phyloP scores from a whole-genome alignment of 192 early-diverging fungal species.

The Umbelopsis sp. region DNA sequence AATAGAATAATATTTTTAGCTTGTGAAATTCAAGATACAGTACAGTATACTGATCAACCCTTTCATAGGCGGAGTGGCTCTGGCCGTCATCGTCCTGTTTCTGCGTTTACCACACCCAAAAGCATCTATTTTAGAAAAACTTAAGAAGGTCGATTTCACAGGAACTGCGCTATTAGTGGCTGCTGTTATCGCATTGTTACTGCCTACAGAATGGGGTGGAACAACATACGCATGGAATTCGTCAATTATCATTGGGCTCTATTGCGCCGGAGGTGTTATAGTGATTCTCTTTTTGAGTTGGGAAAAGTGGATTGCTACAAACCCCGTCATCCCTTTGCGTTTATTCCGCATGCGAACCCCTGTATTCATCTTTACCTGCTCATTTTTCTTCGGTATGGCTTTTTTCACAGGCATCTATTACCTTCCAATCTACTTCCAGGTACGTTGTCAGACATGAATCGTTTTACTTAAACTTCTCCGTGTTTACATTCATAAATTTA shows the following conservation, averaged over 20 bases:
- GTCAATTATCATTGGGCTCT: slow-evolving; percentile 55
- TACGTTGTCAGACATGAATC: slow-evolving; percentile 19
- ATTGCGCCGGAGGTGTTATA: slow-evolving; percentile 48
- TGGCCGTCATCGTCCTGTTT: slow-evolving; percentile 59
- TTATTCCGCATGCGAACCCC: slow-evolving; percentile 60
- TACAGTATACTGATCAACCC: slow-evolving; percentile 25
- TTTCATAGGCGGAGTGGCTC: slow-evolving; percentile 75
- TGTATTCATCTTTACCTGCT: slow-evolving; percentile 54
- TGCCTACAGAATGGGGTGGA: slow-evolving; percentile 78
- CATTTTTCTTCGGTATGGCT: slow-evolving; percentile 63
- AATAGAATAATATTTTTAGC: no score
- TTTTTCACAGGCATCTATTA: slow-evolving; percentile 72
- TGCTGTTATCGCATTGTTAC: slow-evolving; percentile 57
- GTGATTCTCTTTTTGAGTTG: slow-evolving; percentile 56
- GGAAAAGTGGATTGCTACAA: slow-evolving; percentile 60
- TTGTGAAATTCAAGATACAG: neutral
- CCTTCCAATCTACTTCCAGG: slow-evolving; percentile 75
- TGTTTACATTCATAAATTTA: neutral
- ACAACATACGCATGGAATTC: slow-evolving; percentile 65
- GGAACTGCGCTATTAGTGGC: slow-evolving; percentile 52
- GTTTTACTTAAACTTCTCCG: no score
- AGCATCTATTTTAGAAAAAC: slow-evolving; percentile 58
- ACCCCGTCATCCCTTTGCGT: slow-evolving; percentile 72
- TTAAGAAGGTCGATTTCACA: slow-evolving; percentile 64
- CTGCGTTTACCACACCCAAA: slow-evolving; percentile 63